Percentiles rank a stretch among this genome's conserved stretches.
Evolutionary conservation across 2,329 filamentous ascomycete genomes (phyloP).

Genomic region (Epichloe aotearoae): DNA sequence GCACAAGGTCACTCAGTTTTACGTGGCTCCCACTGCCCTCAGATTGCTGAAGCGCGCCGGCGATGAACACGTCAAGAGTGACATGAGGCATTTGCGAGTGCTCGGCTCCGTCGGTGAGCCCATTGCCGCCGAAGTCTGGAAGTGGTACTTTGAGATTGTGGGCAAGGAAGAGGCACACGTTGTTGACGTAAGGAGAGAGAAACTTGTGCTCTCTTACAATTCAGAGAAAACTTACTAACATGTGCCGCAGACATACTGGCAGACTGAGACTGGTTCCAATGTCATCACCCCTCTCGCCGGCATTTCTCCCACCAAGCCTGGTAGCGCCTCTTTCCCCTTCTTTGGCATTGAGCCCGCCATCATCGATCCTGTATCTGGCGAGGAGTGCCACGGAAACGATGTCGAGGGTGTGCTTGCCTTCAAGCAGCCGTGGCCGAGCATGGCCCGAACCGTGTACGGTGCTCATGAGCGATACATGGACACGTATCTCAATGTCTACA

Average conservation of each 20-base stretch:
- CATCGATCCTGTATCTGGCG: constrained; percentile 88
- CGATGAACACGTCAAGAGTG: constrained; percentile 76
- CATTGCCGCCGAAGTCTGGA: constrained; percentile 96
- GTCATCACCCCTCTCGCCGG: constrained; percentile 90
- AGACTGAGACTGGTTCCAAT: constrained; percentile 95
- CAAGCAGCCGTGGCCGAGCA: constrained; percentile 96
- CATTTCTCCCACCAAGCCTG: constrained; percentile 91
- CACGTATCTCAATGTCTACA: constrained; percentile 94
- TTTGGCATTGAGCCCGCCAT: constrained; percentile 97
- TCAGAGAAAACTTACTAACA: constrained; percentile 8
- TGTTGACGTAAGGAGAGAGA: constrained; percentile 59
- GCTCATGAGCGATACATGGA: constrained; percentile 98
- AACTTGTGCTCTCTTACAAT: background rate
- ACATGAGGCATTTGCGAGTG: constrained; percentile 81
- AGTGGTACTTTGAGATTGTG: constrained; percentile 96
- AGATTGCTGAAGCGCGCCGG: constrained; percentile 90
- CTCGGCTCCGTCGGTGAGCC: constrained; percentile 94
- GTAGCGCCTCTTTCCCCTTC: constrained; percentile 90
- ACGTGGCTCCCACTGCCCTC: constrained; percentile 90
- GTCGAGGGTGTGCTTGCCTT: constrained; percentile 94
- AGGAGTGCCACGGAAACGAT: constrained; percentile 89
- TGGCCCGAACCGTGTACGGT: constrained; percentile 95
- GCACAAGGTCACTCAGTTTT: constrained; percentile 93
- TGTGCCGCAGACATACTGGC: constrained; percentile 79
- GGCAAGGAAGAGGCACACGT: constrained; percentile 89